Base-by-base conservation (phyloP, 345 rosid genomes). In the Heritiera littoralis region DNA sequence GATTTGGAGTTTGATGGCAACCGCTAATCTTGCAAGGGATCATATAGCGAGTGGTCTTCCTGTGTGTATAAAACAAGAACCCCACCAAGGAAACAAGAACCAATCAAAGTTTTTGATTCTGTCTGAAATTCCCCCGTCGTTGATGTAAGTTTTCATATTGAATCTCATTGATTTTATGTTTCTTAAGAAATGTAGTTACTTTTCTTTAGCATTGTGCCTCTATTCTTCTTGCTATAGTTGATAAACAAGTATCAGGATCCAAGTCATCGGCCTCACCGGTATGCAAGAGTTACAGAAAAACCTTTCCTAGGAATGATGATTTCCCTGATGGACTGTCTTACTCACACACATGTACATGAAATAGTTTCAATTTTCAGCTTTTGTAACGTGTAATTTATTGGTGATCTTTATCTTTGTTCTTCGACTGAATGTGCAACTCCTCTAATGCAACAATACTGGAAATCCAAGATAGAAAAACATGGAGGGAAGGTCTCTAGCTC, bases 21-120 rank as follows among this genome's bases (percentile, higher is more conserved):
- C 68, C 74, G 89, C 49, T 91, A 88, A 54, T 35, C 72, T 2
- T 94, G 97, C 82, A 89, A 87, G 65, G 94, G 94, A 59, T 86
- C 86, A 59, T 87, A 88, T 43, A 92, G 96, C 72, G 96, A 92
- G 71, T 94, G 98, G 97, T 89, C 93, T 20, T 88, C 90, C 81
- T 91, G 98, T 85, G 91, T 89, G 68, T 90, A 81, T 75, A 88
- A 79, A 80, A 82, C 92, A 55, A 88, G 85, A 72, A 66, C 64
- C 56, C 94, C 97, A 2, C 90, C 95, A 10, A 89, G 95, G 61
- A 89, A 77, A 69, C 87, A 88, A 30, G 90, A 89, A 63, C 76
- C 88, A 6, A 41, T 84, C 66, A 86, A 86, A 72, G 49, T 92
- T 18, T 88, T 96, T 0, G 91, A 89, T 78, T 87, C 90, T 38